Evolutionary conservation across 495 filamentous ascomycete species (phyloP).

Genomic region (Penicillium parvum): DNA sequence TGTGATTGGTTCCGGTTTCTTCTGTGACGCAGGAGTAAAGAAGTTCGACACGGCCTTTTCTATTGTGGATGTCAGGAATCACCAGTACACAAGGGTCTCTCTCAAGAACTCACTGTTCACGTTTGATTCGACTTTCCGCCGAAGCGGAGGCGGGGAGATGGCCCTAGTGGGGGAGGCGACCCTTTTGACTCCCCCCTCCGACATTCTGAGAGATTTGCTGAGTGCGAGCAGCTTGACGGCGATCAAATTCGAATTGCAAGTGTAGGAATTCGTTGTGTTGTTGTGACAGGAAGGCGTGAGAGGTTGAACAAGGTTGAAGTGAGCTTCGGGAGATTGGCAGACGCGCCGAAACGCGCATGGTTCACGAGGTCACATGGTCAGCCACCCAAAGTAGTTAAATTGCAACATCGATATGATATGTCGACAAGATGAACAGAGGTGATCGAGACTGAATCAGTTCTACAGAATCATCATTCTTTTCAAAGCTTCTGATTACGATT

Average conservation of each 20-base stretch:
- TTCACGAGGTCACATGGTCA: conserved; percentile 46
- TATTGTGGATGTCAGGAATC: conserved; percentile 3
- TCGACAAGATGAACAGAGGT: too few relatives aligned
- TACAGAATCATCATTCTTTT: conserved; percentile 2
- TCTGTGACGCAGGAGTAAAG: conserved; percentile 84
- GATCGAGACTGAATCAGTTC: too few relatives aligned
- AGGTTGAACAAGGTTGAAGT: background rate
- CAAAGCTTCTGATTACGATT: background rate
- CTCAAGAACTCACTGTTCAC: conserved; percentile 60
- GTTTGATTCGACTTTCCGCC: conserved; percentile 61
- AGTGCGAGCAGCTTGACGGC: conserved; percentile 16
- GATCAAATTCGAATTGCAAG: background rate
- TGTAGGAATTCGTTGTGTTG: background rate
- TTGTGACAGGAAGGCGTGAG: background rate
- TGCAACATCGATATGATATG: background rate
- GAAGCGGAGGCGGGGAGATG: conserved; percentile 46
- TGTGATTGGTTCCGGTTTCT: conserved; percentile 69
- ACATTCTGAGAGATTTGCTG: conserved; percentile 27
- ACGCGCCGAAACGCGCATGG: conserved; percentile 28
- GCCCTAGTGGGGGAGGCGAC: conserved; percentile 30
- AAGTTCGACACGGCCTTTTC: conserved; percentile 75
- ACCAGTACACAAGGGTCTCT: background rate
- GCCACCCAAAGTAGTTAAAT: conserved; percentile 7
- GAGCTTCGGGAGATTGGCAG: background rate
- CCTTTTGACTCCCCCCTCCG: conserved; percentile 32